Percentiles rank a stretch among this genome's conserved stretches.
Evolutionary conservation across 805 yeast genomes (phyloP).

Genomic region (Suhomyces canberraensis): DNA sequence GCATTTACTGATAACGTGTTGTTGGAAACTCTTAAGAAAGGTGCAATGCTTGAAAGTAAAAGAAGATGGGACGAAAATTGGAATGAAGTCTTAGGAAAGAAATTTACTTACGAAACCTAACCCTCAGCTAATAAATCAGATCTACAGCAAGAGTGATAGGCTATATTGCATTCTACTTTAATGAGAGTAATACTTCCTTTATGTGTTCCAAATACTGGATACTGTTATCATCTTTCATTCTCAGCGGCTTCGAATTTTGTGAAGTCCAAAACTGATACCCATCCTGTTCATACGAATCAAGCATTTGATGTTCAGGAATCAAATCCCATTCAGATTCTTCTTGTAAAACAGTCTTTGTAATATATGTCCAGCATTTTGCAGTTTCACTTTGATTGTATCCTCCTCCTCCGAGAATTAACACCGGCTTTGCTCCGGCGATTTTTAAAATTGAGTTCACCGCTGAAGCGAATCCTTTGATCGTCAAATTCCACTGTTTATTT

Average conservation of each 20-base stretch:
- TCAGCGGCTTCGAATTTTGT: slow-evolving; percentile 19
- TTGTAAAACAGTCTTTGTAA: slow-evolving; percentile 28
- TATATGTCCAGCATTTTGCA: slow-evolving; percentile 57
- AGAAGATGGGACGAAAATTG: slow-evolving; percentile 77
- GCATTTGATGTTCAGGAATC: slow-evolving; percentile 49
- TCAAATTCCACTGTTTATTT: slow-evolving; percentile 66
- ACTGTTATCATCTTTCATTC: slow-evolving; percentile 31
- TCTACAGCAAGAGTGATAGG: too few species aligned
- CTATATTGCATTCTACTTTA: slow-evolving; percentile 10
- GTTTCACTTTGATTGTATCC: slow-evolving; percentile 65
- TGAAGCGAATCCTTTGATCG: slow-evolving; percentile 46
- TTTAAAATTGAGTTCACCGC: slow-evolving; percentile 27
- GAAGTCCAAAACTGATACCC: slow-evolving; percentile 50
- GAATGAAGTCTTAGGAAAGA: slow-evolving; percentile 43
- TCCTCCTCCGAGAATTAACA: slow-evolving; percentile 68
- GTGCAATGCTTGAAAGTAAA: slow-evolving; percentile 71
- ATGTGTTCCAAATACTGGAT: slow-evolving; percentile 24
- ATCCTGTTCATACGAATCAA: slow-evolving; percentile 42
- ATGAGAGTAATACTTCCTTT: slow-evolving; percentile 1
- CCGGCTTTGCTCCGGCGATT: slow-evolving; percentile 27
- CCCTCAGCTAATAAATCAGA: too few species aligned
- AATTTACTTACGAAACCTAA: slow-evolving; percentile 17
- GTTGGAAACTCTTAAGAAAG: slow-evolving; percentile 47
- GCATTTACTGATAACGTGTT: slow-evolving; percentile 29
- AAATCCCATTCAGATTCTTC: slow-evolving; percentile 35